Conservation (phyloP, 2,329 filamentous ascomycete species). For the Pseudocercospora eumusae region DNA sequence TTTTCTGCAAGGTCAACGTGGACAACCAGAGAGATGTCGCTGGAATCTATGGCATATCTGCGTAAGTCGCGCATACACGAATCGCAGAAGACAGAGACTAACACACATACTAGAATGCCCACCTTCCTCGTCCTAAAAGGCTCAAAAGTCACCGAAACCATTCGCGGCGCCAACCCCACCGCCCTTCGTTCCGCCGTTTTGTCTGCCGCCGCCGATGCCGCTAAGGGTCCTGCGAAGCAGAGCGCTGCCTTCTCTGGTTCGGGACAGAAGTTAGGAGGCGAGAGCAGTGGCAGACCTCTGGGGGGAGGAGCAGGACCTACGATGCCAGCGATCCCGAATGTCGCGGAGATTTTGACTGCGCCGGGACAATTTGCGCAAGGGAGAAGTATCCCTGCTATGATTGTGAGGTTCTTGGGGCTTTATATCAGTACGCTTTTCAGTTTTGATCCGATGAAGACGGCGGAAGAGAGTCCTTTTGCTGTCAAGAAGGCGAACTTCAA, state of each 20-base stretch:
- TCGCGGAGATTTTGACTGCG: slow-evolving; percentile 31
- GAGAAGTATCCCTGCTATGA: slow-evolving; percentile 42
- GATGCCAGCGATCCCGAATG: slow-evolving; percentile 21
- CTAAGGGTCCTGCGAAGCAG: slow-evolving; percentile 41
- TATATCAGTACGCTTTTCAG: slow-evolving; percentile 50
- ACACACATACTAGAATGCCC: slow-evolving; percentile 44
- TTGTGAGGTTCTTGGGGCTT: slow-evolving; percentile 50
- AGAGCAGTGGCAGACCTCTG: slow-evolving; percentile 12
- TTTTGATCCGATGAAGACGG: slow-evolving; percentile 48
- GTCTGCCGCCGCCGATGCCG: slow-evolving; percentile 47
- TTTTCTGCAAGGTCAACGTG: slow-evolving; percentile 59
- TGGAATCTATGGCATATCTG: slow-evolving; percentile 52
- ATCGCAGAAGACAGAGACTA: neutral
- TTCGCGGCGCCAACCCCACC: slow-evolving; percentile 52
- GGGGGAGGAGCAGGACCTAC: slow-evolving; percentile 6
- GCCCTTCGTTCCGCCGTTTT: slow-evolving; percentile 51
- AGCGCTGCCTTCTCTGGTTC: slow-evolving; percentile 43
- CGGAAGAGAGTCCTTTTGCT: slow-evolving; percentile 49
- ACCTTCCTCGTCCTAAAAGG: slow-evolving; percentile 53
- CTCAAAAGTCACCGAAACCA: slow-evolving; percentile 48
- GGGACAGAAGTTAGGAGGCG: slow-evolving; percentile 46
- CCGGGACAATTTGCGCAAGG: slow-evolving; percentile 38
- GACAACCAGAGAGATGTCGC: slow-evolving; percentile 55
- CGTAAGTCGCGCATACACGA: slow-evolving; percentile 33
- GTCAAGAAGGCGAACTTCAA: slow-evolving; percentile 36